These are phyloP conservation scores for Trametes maxima DNA, from an alignment of 768 basidiomycete species.

Conservation along the genomic window DNA sequence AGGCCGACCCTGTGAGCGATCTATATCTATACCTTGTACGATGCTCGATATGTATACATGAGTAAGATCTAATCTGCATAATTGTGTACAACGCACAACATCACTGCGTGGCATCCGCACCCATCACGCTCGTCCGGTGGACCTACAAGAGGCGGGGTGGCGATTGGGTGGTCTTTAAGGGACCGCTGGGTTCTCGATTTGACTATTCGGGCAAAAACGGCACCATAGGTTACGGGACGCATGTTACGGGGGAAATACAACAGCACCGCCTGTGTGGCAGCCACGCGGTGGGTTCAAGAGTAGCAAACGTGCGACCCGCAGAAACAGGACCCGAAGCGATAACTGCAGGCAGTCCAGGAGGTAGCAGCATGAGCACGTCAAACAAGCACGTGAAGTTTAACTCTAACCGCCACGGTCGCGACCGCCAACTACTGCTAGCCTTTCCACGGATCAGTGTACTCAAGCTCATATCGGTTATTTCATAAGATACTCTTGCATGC, in stretches of 20 bases:
- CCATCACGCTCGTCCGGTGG: constrained; percentile 18
- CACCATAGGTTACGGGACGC: background rate
- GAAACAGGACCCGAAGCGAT: background rate
- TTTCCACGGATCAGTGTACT: constrained; percentile 3
- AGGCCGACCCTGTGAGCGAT: constrained; percentile 4
- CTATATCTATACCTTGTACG: constrained; percentile 18
- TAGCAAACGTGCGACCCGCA: background rate
- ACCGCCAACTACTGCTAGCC: background rate
- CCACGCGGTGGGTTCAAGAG: background rate
- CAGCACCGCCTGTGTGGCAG: background rate
- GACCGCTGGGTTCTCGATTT: background rate
- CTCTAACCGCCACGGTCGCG: constrained; percentile 5
- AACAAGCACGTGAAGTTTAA: constrained; percentile 1
- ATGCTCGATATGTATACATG: constrained; percentile 1
- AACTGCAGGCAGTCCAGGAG: background rate
- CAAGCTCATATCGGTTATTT: constrained; percentile 15
- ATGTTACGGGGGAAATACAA: background rate
- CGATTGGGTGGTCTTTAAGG: constrained; percentile 5
- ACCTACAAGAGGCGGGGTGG: constrained; percentile 21
- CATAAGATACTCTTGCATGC: background rate
- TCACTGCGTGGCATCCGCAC: constrained; percentile 18
- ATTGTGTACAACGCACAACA: constrained; percentile 7
- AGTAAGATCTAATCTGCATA: constrained; percentile 16
- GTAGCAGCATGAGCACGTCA: background rate
- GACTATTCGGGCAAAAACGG: background rate